Evolutionary conservation across 2,329 filamentous ascomycete species (phyloP), one percentile per base, ranked within the genome.

Genomic region (Hypomyces perniciosus): DNA sequence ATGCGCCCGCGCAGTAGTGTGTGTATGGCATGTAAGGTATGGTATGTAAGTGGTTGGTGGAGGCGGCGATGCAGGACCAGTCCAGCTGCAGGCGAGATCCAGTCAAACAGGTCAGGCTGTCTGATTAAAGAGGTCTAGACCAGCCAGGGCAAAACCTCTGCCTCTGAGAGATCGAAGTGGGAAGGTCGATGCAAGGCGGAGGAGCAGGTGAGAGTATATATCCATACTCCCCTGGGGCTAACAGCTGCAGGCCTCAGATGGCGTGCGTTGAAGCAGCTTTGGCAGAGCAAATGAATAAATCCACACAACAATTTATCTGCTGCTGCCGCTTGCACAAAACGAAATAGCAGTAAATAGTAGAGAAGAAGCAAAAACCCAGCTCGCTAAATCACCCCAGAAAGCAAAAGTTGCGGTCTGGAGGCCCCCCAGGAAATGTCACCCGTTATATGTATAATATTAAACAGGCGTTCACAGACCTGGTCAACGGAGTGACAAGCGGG

Each of bases 371-470:
- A 26, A 42, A 26, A 42, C 6, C 9, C 39, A 33, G 30, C 29
- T 46, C 13, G 30, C 37, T n/a, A 40, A 26, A 6, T 27, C 29
- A 28, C 4, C 6, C 13, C 12, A 26, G 40, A 33, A 39, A 39
- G 13, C 34, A 29, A 44, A 42, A 49, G 38, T 30, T 46, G 47
- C 48, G 51, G 47, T 53, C 47, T 50, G 47, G 37, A 48, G 27
- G 40, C 44, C 20, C 34, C 20, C 20, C 20, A 20, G 20, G 20
- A 20, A 20, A 20, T 20, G 20, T 20, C 20, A 20, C 20, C 20
- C 9, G 3, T 4, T n/a, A n/a, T 9, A n/a, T n/a, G 34, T n/a
- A 41, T 41, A 8, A 12, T 26, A 41, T 8, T 26, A 13, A 41
- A 41, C 38, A 41, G 38, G 13, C 38, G 20, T n/a, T 41, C 38